A percentile compares a stretch with the other conserved stretches of the same genome.
phyloP scores from a whole-genome alignment of 306 rosid genomes.

The Gastrolobium bilobum region DNA sequence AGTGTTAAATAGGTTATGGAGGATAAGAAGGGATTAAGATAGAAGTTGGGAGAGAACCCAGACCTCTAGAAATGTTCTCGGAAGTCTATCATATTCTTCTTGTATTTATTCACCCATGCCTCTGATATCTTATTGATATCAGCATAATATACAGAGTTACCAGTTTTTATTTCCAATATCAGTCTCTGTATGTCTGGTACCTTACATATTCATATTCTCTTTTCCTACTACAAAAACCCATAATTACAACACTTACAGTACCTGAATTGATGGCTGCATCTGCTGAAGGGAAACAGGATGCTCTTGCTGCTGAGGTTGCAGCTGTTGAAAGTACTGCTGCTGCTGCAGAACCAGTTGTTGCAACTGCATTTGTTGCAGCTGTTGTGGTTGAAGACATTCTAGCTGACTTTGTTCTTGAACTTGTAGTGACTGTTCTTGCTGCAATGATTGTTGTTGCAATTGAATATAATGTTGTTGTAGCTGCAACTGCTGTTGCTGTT shows the following conservation, averaged over 20 bases:
- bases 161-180: no score
- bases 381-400: slow-evolving; percentile 60
- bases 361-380: slow-evolving; percentile 56
- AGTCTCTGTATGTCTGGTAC: no score
- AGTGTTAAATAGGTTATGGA: no score
- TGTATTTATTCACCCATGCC: no score
- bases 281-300: slow-evolving; percentile 53
- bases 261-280: slow-evolving; percentile 56
- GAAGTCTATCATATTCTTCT: no score
- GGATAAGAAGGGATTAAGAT: no score
- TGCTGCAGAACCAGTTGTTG: slow-evolving; percentile 58
- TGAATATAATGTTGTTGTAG: slow-evolving; percentile 63
- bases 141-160: no score
- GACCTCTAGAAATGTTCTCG: no score
- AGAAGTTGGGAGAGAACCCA: no score
- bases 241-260: slow-evolving; percentile 40
- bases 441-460: slow-evolving; percentile 58
- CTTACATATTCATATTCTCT: background rate
- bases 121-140: no score
- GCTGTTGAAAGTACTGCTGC: slow-evolving; percentile 54
- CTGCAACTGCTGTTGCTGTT: slow-evolving; percentile 73
- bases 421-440: slow-evolving; percentile 57
- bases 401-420: slow-evolving; percentile 59
- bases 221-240: slow-evolving; percentile 16
- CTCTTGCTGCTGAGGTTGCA: slow-evolving; percentile 63